phyloP scores from a whole-genome alignment of 1,284 basidiomycete genomes.

The Bondarzewia mesenterica region DNA sequence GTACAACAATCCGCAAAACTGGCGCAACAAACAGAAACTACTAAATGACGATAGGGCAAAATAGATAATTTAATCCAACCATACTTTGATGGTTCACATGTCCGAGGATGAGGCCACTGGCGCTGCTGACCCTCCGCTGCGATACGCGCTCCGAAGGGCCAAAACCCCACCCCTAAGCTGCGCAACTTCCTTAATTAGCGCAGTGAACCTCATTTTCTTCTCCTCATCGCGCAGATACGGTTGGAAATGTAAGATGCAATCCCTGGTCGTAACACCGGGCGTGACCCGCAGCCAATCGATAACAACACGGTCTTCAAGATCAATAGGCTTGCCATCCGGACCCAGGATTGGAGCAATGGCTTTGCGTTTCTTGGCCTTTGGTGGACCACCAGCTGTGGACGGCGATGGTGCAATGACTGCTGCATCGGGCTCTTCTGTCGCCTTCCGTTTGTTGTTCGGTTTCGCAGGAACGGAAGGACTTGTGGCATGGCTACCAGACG shows the following conservation, averaged over 20 bases:
- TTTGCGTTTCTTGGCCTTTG: constrained; percentile 64
- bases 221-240: constrained; percentile 58
- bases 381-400: constrained; percentile 20
- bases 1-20: too few relatives aligned
- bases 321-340: constrained; percentile 33
- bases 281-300: constrained; percentile 65
- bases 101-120: too few relatives aligned
- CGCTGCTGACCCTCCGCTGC: too few relatives aligned
- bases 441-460: constrained; percentile 58
- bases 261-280: constrained; percentile 56
- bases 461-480: constrained; percentile 15
- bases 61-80: too few relatives aligned
- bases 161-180: constrained; percentile 58
- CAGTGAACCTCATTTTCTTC: constrained; percentile 69
- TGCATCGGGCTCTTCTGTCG: constrained; percentile 29
- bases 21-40: too few relatives aligned
- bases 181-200: constrained; percentile 68
- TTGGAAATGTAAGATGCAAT: constrained; percentile 73
- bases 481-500: constrained; percentile 11
- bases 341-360: constrained; percentile 25
- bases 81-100: too few relatives aligned
- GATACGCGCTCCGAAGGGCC: constrained; percentile 45
- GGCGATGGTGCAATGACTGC: constrained; percentile 19
- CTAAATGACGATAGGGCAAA: too few relatives aligned
- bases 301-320: constrained; percentile 56